Evolutionary conservation across 2,329 filamentous ascomycete genomes (phyloP).

Genomic region (Botryotinia convoluta): DNA sequence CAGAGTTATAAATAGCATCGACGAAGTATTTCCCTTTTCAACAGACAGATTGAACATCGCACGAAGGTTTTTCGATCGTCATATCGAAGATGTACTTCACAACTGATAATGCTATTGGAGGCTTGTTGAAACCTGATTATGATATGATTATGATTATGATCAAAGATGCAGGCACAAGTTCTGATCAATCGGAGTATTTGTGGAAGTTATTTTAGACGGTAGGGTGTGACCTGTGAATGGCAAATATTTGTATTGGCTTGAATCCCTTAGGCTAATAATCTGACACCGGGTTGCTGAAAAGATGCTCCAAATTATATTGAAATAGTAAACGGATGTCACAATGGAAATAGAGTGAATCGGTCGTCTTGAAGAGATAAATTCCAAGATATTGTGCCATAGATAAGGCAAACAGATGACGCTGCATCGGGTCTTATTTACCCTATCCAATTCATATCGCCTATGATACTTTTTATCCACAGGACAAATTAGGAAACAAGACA

Average conservation of each 20-base stretch:
- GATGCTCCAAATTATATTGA: neutral
- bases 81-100: neutral
- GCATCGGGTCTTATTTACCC: neutral
- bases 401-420: constrained; percentile 10
- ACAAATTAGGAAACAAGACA: constrained; percentile 4
- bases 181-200: neutral
- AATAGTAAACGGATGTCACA: neutral
- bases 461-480: constrained; percentile 5
- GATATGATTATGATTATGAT: neutral
- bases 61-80: neutral
- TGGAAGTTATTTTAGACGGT: neutral
- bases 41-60: neutral
- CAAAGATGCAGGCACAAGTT: neutral
- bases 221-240: neutral
- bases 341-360: neutral
- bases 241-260: neutral
- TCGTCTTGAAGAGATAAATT: neutral
- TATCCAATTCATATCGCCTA: constrained; percentile 6
- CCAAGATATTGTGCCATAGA: constrained; percentile 9
- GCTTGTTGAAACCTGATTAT: neutral
- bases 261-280: neutral
- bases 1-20: neutral
- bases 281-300: neutral
- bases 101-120: neutral
- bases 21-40: neutral